Evolutionary conservation across 164 flowering plant species (phyloP).

Genomic region (Liriodendron chinense): DNA sequence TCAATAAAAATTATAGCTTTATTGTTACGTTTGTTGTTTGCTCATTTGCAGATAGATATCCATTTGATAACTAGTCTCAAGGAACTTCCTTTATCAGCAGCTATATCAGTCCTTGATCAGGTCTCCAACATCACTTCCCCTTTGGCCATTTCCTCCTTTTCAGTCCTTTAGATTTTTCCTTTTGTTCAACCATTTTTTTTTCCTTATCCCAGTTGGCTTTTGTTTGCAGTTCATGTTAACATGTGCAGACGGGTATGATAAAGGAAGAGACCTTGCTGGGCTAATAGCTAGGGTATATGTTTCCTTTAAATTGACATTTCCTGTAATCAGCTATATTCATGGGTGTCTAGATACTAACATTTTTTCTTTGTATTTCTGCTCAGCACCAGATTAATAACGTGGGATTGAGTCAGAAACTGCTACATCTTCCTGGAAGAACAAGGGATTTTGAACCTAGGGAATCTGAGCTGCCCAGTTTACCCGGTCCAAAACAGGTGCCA

Average conservation of each 20-base stretch:
- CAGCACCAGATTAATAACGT: conserved; percentile 21
- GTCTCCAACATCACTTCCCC: conserved; percentile 11
- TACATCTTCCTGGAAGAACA: conserved; percentile 6
- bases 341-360: neutral
- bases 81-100: conserved; percentile 36
- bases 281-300: conserved; percentile 33
- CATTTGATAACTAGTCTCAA: conserved; percentile 28
- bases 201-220: neutral
- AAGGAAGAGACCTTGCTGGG: conserved; percentile 31
- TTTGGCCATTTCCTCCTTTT: neutral
- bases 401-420: conserved; percentile 9
- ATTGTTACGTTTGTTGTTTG: too few species aligned
- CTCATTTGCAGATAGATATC: conserved; percentile 31
- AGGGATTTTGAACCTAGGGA: conserved; percentile 8
- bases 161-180: neutral
- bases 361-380: neutral
- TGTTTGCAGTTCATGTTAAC: conserved; percentile 36
- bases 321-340: too few species aligned
- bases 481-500: conserved; percentile 6
- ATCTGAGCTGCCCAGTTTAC: conserved; percentile 14
- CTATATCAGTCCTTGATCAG: conserved; percentile 45
- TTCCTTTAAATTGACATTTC: neutral
- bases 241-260: conserved; percentile 26
- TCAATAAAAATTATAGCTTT: too few species aligned
- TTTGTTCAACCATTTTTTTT: neutral